These are phyloP conservation scores for Emmonsia crescens DNA, from an alignment of 2,329 filamentous ascomycete genomes.

Conservation along the genomic window DNA sequence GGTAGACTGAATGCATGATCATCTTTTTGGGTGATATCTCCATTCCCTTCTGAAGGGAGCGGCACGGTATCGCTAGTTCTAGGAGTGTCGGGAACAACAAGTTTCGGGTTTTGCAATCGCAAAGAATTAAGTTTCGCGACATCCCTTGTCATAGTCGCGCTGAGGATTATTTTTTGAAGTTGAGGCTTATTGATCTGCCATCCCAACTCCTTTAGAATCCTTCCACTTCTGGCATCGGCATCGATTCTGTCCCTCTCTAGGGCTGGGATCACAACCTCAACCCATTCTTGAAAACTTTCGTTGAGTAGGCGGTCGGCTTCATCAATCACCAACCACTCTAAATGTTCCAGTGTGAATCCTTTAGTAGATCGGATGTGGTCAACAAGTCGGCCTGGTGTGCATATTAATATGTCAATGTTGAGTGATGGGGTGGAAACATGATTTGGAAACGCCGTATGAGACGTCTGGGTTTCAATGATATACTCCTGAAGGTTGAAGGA, in stretches of 20 bases:
- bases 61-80: constrained; percentile 14
- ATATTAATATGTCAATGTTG: constrained; percentile 77
- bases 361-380: constrained; percentile 79
- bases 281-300: constrained; percentile 88
- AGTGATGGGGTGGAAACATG: constrained; percentile 58
- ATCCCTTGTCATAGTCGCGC: constrained; percentile 85
- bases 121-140: constrained; percentile 67
- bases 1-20: constrained; percentile 49
- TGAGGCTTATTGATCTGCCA: constrained; percentile 29
- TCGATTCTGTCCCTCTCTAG: constrained; percentile 39
- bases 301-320: constrained; percentile 87
- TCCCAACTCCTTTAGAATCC: constrained; percentile 24
- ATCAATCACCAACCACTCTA: constrained; percentile 85
- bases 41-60: background rate
- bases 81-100: constrained; percentile 61
- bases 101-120: constrained; percentile 59
- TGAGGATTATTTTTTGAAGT: constrained; percentile 74
- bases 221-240: constrained; percentile 33
- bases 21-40: constrained; percentile 35
- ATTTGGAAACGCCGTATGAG: constrained; percentile 39
- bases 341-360: constrained; percentile 65
- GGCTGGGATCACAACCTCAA: constrained; percentile 55
- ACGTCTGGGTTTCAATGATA: constrained; percentile 31
- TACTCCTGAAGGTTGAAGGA: constrained; percentile 37
- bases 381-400: constrained; percentile 82